Conservation (phyloP, 2,329 filamentous ascomycete species). For the Monilinia polystroma region DNA sequence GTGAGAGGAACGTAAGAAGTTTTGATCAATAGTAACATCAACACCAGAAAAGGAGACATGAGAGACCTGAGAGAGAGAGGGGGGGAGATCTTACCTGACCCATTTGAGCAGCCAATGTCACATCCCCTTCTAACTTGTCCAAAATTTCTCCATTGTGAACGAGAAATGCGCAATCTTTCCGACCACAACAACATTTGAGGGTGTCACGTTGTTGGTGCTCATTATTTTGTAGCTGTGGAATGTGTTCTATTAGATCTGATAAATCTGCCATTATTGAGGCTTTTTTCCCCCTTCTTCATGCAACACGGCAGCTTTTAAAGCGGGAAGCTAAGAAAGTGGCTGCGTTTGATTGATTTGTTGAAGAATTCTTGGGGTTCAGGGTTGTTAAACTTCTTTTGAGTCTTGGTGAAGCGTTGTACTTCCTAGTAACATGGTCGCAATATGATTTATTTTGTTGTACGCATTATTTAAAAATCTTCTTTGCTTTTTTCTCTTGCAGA, state of each 20-base stretch:
- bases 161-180: constrained; percentile 73
- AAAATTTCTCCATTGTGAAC: constrained; percentile 77
- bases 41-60: constrained; percentile 31
- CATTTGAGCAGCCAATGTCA: constrained; percentile 79
- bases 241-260: constrained; percentile 27
- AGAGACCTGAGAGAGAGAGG: constrained; percentile 29
- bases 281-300: background rate
- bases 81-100: constrained; percentile 73
- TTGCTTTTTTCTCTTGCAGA: background rate
- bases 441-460: background rate
- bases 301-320: background rate
- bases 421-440: background rate
- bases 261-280: constrained; percentile 14
- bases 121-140: constrained; percentile 81
- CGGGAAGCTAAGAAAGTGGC: constrained; percentile 10
- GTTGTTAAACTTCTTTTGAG: background rate
- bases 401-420: constrained; percentile 16
- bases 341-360: background rate
- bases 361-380: constrained; percentile 5
- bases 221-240: constrained; percentile 27
- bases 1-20: constrained; percentile 11
- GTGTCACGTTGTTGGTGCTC: constrained; percentile 19
- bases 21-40: constrained; percentile 24
- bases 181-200: constrained; percentile 79
- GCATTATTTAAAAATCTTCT: background rate